A percentile compares a stretch with the other conserved stretches of the same genome.
Conservation (phyloP, 495 filamentous ascomycete genomes). For the Aspergillus sparsus region DNA sequence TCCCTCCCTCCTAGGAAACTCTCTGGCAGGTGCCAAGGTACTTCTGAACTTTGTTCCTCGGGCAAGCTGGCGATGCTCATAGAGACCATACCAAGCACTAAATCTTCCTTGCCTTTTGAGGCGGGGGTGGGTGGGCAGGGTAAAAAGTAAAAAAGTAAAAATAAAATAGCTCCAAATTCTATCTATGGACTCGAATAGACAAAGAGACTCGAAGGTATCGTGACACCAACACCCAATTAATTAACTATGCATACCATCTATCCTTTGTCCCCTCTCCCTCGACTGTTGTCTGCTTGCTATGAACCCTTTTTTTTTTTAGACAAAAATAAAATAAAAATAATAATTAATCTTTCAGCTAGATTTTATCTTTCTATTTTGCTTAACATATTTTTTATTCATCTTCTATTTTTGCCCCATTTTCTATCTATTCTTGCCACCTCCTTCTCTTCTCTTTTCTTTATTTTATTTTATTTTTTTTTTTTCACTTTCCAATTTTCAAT, state of each 20-base stretch:
- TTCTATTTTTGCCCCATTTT: not conserved
- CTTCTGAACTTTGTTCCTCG: slow-evolving; percentile 2
- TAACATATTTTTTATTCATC: not conserved
- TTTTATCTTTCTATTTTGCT: not conserved
- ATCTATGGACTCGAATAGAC: not conserved
- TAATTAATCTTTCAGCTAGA: too few species aligned
- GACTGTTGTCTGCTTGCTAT: not conserved
- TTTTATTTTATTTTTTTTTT: not conserved
- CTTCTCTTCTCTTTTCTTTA: not conserved
- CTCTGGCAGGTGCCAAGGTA: slow-evolving; percentile 1
- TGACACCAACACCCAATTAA: slow-evolving; percentile 7
- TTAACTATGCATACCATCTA: not conserved
- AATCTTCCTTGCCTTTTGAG: not conserved
- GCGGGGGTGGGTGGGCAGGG: not conserved
- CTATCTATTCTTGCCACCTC: not conserved
- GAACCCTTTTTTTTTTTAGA: too few species aligned
- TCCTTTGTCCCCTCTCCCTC: not conserved
- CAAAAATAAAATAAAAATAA: too few species aligned
- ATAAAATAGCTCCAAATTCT: not conserved
- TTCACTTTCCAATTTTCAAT: not conserved
- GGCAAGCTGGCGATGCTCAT: not conserved
- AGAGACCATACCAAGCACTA: not conserved
- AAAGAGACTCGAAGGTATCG: not conserved
- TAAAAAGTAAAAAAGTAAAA: not conserved
- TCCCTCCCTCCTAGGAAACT: not conserved